These are phyloP conservation scores for Westerdykella sp. DNA, from an alignment of 2,329 filamentous ascomycete genomes.

Conservation along the genomic window DNA sequence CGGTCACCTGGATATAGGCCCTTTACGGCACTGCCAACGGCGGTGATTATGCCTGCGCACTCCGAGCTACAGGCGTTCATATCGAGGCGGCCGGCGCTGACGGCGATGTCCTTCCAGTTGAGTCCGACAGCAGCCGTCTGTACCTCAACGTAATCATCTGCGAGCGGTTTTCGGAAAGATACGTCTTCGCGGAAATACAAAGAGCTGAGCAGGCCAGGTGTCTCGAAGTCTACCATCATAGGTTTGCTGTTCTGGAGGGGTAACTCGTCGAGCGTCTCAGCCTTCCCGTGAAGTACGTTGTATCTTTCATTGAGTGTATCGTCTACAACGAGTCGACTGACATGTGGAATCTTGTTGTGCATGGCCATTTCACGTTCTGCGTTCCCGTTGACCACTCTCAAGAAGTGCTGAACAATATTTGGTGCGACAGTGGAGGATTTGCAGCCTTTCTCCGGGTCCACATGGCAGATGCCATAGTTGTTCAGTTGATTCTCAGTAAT, in stretches of 20 bases:
- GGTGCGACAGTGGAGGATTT: slow-evolving; percentile 5
- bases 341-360: slow-evolving; percentile 15
- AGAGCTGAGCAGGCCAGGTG: slow-evolving; percentile 16
- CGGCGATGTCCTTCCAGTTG: slow-evolving; percentile 16
- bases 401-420: slow-evolving; percentile 5
- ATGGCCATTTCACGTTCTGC: slow-evolving; percentile 12
- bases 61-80: slow-evolving; percentile 9
- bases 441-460: not conserved
- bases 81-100: slow-evolving; percentile 13
- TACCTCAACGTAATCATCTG: slow-evolving; percentile 13
- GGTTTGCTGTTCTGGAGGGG: slow-evolving; percentile 1
- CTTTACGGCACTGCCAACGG: slow-evolving; percentile 7
- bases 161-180: slow-evolving; percentile 8
- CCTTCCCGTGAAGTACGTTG: not conserved
- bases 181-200: slow-evolving; percentile 13
- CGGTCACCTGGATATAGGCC: slow-evolving; percentile 14
- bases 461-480: slow-evolving; percentile 3
- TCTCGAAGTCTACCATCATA: slow-evolving; percentile 8
- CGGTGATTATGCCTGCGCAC: slow-evolving; percentile 13
- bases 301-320: slow-evolving; percentile 1
- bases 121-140: slow-evolving; percentile 11
- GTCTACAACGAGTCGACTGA: slow-evolving; percentile 17
- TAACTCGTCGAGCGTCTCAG: not conserved
- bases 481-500: slow-evolving; percentile 7
- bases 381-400: slow-evolving; percentile 1